These are phyloP conservation scores for Trichoderma guizhouense DNA, from an alignment of 2,329 filamentous ascomycete genomes.

Conservation along the genomic window DNA sequence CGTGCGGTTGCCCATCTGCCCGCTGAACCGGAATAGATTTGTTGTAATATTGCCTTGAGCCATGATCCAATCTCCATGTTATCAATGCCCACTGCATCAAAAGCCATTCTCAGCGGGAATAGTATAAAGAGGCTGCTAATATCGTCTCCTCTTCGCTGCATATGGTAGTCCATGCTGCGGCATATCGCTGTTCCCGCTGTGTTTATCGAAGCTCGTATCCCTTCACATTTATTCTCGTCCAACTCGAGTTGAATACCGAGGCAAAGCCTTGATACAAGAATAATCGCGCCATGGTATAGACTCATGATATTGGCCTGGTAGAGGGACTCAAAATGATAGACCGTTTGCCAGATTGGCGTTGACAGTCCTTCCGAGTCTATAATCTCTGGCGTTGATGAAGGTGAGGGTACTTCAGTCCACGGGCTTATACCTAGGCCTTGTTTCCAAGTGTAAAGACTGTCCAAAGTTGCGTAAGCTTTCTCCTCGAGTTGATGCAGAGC, in stretches of 20 bases:
- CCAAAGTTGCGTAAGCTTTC: background rate
- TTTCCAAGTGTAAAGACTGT: background rate
- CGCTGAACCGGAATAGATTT: background rate
- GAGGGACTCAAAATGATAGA: background rate
- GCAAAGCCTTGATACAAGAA: background rate
- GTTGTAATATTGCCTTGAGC: background rate
- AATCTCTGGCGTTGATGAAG: background rate
- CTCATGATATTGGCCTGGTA: background rate
- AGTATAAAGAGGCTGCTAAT: background rate
- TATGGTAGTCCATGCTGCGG: background rate
- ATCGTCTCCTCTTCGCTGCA: background rate
- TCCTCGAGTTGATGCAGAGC: background rate
- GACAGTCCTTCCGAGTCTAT: background rate
- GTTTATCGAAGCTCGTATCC: background rate
- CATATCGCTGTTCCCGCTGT: background rate
- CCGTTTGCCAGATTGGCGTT: background rate
- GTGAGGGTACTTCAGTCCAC: background rate
- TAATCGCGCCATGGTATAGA: background rate
- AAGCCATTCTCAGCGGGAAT: background rate
- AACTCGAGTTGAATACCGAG: background rate
- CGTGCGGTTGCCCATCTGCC: background rate
- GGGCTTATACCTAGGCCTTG: background rate
- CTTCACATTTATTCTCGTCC: background rate
- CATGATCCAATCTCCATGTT: background rate
- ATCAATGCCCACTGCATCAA: background rate